Base-by-base conservation (phyloP, 495 filamentous ascomycete species). In the Hyaloscypha variabilis region DNA sequence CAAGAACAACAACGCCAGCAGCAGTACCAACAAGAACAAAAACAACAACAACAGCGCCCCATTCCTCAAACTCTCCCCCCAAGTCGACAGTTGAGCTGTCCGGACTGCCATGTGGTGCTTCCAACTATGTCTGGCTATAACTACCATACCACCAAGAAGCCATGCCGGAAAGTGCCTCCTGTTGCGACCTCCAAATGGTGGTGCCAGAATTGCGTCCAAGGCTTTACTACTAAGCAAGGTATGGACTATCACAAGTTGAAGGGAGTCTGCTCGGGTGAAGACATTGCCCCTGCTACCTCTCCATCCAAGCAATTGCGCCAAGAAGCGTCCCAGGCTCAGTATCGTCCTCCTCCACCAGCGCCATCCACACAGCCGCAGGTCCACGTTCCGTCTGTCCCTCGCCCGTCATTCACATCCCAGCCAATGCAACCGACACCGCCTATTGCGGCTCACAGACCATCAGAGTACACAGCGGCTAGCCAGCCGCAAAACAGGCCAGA, bases 211-310 rank as follows among this genome's bases (percentile, higher is more conserved):
- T 71, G 69, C 46, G 28, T 34, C 11, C 62, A 67, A 57, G 53
- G 53, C 11, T 71, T 71, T 42, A 68, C 63, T n/a, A 53, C 42
- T 23, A 71, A 66, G 39, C 63, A 66, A 31, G 69, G 69, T 1
- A 46, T 59, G 21, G 29, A 58, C 31, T 65, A 65, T 29, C 67
- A 69, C 39, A 30, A 53, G 4, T 6, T 56, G n/a, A 65, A 62
- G 29, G 26, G 54, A 17, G 63, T 69, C 1, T 66, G 67, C 21
- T 21, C 39, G 11, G 49, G 52, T 21, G 34, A 28, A 23, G 29
- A 36, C 10, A 54, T 63, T 53, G 30, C 58, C 50, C 58, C 58
- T 23, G 34, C 58, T 30, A 54, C 58, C 11, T 28, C 60, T 50
- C 59, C 59, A 13, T 52, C 59, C 3, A 36, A 49, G 3, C 62